Conservation (phyloP, 305 asterid species). For the Ilex paraguariensis region DNA sequence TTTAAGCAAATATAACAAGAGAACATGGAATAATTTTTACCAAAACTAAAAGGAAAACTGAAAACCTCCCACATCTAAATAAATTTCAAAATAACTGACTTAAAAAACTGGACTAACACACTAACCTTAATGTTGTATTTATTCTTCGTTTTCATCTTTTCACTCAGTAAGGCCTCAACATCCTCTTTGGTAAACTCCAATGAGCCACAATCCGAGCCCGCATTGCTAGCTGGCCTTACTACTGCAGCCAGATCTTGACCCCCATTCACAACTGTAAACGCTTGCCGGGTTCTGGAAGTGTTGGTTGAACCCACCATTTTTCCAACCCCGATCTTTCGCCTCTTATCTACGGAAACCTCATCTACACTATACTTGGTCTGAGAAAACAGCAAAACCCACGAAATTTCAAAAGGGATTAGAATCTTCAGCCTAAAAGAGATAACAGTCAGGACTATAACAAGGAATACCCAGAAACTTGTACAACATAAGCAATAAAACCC, state of each 20-base stretch:
- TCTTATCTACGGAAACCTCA: conserved; percentile 61
- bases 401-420: no score
- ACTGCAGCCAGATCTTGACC: conserved; percentile 60
- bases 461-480: neutral
- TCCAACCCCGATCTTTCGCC: conserved; percentile 52
- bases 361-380: conserved; percentile 54
- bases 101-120: conserved; percentile 9
- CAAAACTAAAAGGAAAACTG: neutral
- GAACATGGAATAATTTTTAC: conserved; percentile 9
- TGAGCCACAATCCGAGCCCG: conserved; percentile 55
- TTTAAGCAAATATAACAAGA: conserved; percentile 9
- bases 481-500: neutral
- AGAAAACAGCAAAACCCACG: conserved; percentile 1
- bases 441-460: neutral
- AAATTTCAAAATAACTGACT: neutral
- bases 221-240: conserved; percentile 64
- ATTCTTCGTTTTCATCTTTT: conserved; percentile 65
- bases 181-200: conserved; percentile 72
- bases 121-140: conserved; percentile 63
- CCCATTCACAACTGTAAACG: conserved; percentile 74
- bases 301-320: conserved; percentile 32
- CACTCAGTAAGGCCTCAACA: conserved; percentile 62
- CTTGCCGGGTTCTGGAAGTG: conserved; percentile 39
- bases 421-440: no score
- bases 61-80: no score